Evolutionary conservation across 257 asterid species (phyloP), one percentile per base, ranked within the genome.

Genomic region (Knoxia roxburghii): DNA sequence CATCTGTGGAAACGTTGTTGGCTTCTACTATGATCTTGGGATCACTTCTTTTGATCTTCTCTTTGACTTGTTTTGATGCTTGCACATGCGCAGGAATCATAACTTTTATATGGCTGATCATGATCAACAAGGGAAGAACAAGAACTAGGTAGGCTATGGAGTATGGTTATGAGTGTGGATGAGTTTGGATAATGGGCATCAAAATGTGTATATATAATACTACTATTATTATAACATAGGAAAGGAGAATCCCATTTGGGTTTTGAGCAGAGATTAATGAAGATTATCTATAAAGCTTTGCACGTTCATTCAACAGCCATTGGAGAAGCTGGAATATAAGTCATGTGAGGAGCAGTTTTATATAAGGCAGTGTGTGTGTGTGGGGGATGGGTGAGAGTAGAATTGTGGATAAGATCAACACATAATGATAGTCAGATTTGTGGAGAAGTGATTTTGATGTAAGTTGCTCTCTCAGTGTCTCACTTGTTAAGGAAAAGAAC

Each of bases 361-460:
- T n/a, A n/a, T 27, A 21, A 20, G 5, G 1, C 1, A 20, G 21
- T 26, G 15, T 48, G 27, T 14, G 59, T 61, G 61, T 46, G 35
- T 55, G 7, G n/a, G n/a, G n/a, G n/a, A n/a, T n/a, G n/a, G n/a
- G 41, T 37, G 41, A 4, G 20, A 23, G 33, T 17, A 27, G 17
- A 49, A 8, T 7, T 51, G 10, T 18, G 73, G 74, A 74, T 74
- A 68, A 74, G 78, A 74, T 61, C 69, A 68, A 74, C 64, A 40
- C 74, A 61, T 54, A 61, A 49, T 43, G 23, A 23, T n/a, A 50
- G 61, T 58, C 52, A 64, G 59, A 72, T n/a, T 60, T 23, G 5
- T 12, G 32, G 32, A 45, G 21, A 27, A n/a, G n/a, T n/a, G n/a
- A n/a, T n/a, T n/a, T n/a, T n/a, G n/a, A n/a, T n/a, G n/a, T n/a